Conservation (phyloP, 2,329 filamentous ascomycete species). For the Penicillium sp. region DNA sequence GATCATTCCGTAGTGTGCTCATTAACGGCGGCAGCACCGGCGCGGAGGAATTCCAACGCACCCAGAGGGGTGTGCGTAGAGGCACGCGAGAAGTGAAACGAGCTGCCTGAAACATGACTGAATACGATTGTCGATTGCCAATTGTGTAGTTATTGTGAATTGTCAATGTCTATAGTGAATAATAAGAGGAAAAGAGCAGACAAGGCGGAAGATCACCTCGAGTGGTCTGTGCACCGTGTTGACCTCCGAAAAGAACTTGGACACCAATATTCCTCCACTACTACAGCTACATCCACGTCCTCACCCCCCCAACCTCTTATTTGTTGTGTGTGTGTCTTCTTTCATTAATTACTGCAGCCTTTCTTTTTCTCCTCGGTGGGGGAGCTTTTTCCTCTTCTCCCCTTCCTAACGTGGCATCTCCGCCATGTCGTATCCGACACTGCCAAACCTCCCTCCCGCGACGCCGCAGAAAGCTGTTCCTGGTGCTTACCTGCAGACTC, state of each 20-base stretch:
- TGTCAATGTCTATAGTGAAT: not conserved
- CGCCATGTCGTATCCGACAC: conserved; percentile 42
- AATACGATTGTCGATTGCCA: not conserved
- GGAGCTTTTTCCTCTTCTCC: conserved; percentile 19
- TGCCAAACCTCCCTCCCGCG: conserved; percentile 25
- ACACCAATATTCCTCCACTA: conserved; percentile 9
- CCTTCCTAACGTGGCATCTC: conserved; percentile 11
- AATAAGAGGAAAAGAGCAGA: not conserved
- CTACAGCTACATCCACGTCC: conserved; percentile 5
- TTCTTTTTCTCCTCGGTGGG: conserved; percentile 11
- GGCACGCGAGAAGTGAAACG: conserved; percentile 27
- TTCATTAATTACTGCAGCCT: conserved; percentile 13
- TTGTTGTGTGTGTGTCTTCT: conserved; percentile 3
- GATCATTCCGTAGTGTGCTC: conserved; percentile 42
- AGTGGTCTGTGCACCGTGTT: conserved; percentile 35
- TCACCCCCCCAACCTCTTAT: not conserved
- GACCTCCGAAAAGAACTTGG: conserved; percentile 20
- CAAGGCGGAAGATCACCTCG: conserved; percentile 21
- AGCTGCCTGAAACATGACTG: conserved; percentile 29
- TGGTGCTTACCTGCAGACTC: conserved; percentile 41
- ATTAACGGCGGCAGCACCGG: conserved; percentile 41
- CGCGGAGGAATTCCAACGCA: conserved; percentile 40
- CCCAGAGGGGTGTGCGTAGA: conserved; percentile 17
- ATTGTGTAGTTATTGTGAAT: not conserved
- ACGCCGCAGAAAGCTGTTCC: conserved; percentile 41